phyloP scores from a whole-genome alignment of 2,329 filamentous ascomycete genomes.

The Cladobotryum mycophilum region DNA sequence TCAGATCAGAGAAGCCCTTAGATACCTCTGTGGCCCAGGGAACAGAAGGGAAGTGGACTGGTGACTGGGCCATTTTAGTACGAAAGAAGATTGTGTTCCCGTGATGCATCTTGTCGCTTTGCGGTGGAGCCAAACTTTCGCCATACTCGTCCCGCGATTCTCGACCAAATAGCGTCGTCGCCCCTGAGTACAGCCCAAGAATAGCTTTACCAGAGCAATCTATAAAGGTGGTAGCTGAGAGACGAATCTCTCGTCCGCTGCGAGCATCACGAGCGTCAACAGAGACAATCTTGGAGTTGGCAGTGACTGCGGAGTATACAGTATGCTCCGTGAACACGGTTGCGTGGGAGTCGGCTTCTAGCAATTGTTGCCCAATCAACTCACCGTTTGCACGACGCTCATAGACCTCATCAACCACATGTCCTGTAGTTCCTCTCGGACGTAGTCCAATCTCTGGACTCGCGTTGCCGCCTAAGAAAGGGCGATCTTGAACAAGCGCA shows the following conservation, averaged over 20 bases:
- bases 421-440: background rate
- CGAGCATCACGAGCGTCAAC: constrained; percentile 1
- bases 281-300: background rate
- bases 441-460: constrained; percentile 4
- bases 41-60: constrained; percentile 1
- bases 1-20: constrained; percentile 1
- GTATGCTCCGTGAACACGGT: background rate
- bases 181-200: background rate
- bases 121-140: constrained; percentile 1
- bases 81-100: constrained; percentile 4
- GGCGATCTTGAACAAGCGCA: constrained; percentile 1
- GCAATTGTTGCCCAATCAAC: background rate
- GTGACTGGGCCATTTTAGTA: background rate
- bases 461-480: constrained; percentile 2
- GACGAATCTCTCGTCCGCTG: constrained; percentile 1
- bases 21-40: constrained; percentile 5
- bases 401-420: constrained; percentile 1
- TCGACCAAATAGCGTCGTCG: constrained; percentile 1
- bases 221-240: background rate
- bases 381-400: constrained; percentile 1
- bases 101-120: constrained; percentile 1
- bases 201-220: constrained; percentile 3
- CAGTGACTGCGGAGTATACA: background rate
- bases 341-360: background rate
- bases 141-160: constrained; percentile 1